phyloP scores from a whole-genome alignment of 352 stramenopile species.

The Phytophthora megakarya region DNA sequence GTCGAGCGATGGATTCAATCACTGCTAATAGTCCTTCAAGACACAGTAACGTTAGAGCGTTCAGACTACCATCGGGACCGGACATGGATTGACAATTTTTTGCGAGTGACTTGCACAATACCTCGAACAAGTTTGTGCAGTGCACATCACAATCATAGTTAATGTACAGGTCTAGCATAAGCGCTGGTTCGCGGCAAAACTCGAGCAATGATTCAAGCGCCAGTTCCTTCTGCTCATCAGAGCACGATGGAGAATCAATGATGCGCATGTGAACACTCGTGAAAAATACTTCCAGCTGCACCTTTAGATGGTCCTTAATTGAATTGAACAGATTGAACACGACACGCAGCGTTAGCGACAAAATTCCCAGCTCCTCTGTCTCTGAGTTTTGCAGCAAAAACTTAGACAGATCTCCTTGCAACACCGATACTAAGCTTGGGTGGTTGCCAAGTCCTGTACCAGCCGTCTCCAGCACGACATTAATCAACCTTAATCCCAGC shows the following conservation, averaged over 20 bases:
- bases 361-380: constrained; percentile 94
- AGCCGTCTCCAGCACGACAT: constrained; percentile 96
- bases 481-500: constrained; percentile 95
- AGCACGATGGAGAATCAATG: constrained; percentile 84
- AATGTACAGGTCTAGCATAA: constrained; percentile 99
- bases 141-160: constrained; percentile 99
- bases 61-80: constrained; percentile 58
- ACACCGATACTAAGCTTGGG: constrained; percentile 81
- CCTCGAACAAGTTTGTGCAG: constrained; percentile 99
- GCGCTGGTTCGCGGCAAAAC: constrained; percentile 96
- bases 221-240: constrained; percentile 85
- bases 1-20: constrained; percentile 92
- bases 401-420: constrained; percentile 96
- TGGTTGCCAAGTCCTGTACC: constrained; percentile 84
- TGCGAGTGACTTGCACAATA: constrained; percentile 94
- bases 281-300: constrained; percentile 99
- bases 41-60: constrained; percentile 74
- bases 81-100: constrained; percentile 85
- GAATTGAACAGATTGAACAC: constrained; percentile 99
- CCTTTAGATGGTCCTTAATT: constrained; percentile 98
- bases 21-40: constrained; percentile 92
- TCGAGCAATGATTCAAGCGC: constrained; percentile 95
- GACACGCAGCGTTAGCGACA: constrained; percentile 93
- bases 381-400: constrained; percentile 96
- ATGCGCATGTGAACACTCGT: constrained; percentile 97